Evolutionary conservation across 1,139 yeast genomes (phyloP), one percentile per base, ranked within the genome.

Genomic region (Scheffersomyces quercinus): DNA sequence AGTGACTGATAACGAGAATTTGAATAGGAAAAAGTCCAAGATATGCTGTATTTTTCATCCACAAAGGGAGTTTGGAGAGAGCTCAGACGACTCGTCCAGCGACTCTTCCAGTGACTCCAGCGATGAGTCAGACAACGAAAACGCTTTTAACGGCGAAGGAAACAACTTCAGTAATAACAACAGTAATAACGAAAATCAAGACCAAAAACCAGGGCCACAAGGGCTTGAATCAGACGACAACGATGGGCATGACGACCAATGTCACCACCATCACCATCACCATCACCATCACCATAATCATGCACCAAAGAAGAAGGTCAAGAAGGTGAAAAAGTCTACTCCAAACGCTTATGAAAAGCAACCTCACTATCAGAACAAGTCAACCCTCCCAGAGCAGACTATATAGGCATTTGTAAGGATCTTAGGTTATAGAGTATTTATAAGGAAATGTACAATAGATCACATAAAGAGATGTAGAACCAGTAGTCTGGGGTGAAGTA

Each of bases 21-120:
- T 93, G 86, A 79, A 85, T 58, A 87, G 81, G 69, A 91, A 91
- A 68, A 90, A 89, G 62, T 81, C 96, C 14, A 93, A 91, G 64
- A 85, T 91, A n/a, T 93, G 99, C 61, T 91, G 99, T 55, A 91
- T 93, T 16, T 93, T 85, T 68, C 96, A 89, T 58, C 96, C 96
- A 2, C 85, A 84, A 40, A 73, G 82, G 29, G 85, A 82, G 53
- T 85, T 83, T 56, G 93, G 57, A 12, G 56, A 53, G 38, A 51
- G 44, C 47, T 68, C 76, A 14, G 64, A 62, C 9, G 60, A 64
- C 8, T 54, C 55, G 1, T 55, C 63, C 33, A 56, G 58, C 14
- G 64, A 62, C 43, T 59, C 65, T 49, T 70, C 46, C 29, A 63
- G 69, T 47, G 79, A 72, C 41, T 64, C 73, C 4, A 59, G 68